Base-by-base conservation (phyloP, 495 filamentous ascomycete genomes). In the Hyphodiscus hymeniophilus region DNA sequence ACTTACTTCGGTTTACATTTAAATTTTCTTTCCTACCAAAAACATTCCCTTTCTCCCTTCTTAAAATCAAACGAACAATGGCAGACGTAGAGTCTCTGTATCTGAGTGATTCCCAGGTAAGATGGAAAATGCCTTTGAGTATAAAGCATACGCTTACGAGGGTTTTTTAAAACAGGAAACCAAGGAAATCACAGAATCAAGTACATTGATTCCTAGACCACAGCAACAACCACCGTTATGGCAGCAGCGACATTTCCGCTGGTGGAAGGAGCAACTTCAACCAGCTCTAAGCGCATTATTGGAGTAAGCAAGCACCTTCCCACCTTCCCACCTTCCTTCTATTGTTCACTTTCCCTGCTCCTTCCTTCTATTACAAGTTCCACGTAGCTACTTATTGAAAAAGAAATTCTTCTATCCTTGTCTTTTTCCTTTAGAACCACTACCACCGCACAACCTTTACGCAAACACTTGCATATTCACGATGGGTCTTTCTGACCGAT, bases 251-350 rank as follows among this genome's bases (percentile, higher is more conserved):
- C 48, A 45, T 40, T 45, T 45, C 32, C 33, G 39, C 32, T 51
- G 48, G 48, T 51, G 48, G 48, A 51, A 51, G 41, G 49, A 52
- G 49, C 33, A 42, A 24, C 24, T 46, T 52, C 49, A 52, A 46
- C 49, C 42, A 46, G 49, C 49, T 28, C 42, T 47, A 52, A 52
- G 45, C 42, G 49, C 49, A 52, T 26, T 34, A 30, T 52, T 42
- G 49, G 42, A 52, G 49, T 52, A 52, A 52, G 49, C 47, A 50
- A 43, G 39, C 49, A 52, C 48, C 48, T 45, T 51, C 31, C 12
- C 40, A n/a, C n/a, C n/a, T n/a, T 51, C 13, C 42, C 20, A 38
- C 32, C 42, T 45, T 40, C 20, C 48, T 51, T 51, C 41, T 51
- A 51, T 45, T 44, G n/a, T n/a, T n/a, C n/a, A 32, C 35, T 51